Percentiles rank a stretch among this genome's conserved stretches.
phyloP scores from a whole-genome alignment of 148 eudicot species.

The Spergularia bocconei region DNA sequence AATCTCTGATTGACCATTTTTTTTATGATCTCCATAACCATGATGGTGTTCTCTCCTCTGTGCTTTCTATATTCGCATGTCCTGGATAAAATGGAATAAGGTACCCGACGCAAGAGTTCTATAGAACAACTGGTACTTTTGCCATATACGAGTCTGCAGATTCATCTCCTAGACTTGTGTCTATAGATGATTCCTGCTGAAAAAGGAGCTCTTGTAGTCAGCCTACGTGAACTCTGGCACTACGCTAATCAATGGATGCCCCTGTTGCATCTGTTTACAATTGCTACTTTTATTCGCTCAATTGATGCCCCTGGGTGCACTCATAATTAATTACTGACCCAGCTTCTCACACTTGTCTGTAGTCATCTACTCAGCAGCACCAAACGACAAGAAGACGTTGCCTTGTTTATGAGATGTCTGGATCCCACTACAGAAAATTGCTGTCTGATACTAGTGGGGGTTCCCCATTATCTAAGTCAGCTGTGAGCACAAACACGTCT shows the following conservation, averaged over 20 bases:
- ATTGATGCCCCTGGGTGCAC: background rate
- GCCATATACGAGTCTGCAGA: no score
- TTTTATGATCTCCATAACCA: background rate
- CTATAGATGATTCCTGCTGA: no score
- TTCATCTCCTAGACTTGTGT: no score
- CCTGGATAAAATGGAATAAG: no score
- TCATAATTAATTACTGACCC: background rate
- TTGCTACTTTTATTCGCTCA: background rate
- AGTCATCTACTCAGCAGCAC: conserved; percentile 24
- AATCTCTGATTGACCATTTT: background rate
- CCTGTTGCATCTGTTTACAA: no score
- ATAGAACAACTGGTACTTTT: no score
- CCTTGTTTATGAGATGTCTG: conserved; percentile 45
- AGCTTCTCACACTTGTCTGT: conserved; percentile 1
- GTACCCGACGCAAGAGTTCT: no score
- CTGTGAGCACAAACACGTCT: conserved; percentile 17
- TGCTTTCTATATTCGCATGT: no score
- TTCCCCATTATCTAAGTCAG: conserved; percentile 19
- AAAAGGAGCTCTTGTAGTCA: no score
- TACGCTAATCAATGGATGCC: no score
- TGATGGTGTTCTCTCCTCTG: no score
- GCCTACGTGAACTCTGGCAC: no score
- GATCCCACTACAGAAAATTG: conserved; percentile 33
- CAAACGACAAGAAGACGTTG: conserved; percentile 39
- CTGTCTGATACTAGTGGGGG: conserved; percentile 26